Base-by-base conservation (phyloP, 805 yeast genomes). In the Cyberlindnera amylophila region DNA sequence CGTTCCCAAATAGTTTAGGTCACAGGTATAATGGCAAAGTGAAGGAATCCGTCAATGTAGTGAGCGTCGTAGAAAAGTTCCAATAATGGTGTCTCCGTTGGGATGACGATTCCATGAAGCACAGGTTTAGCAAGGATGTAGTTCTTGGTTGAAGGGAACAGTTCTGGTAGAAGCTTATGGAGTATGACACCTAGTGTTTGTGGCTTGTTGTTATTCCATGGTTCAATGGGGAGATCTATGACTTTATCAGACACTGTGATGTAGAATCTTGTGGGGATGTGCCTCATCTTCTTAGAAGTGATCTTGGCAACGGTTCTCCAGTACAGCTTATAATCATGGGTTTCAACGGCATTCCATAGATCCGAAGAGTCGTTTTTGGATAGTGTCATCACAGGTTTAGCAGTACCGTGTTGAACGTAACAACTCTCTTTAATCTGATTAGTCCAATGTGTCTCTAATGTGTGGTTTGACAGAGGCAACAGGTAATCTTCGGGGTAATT, bases 371-470 rank as follows among this genome's bases (percentile, higher is more conserved):
- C 81, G 1, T 69, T 70, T 46, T 77, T 80, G 6, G 93, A 76
- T 41, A 91, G 64, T 19, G 71, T 71, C 95, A 91, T 84, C n/a
- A 91, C 76, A 2, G 79, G 73, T 47, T 84, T 87, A 6, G 96
- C 73, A n/a, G 78, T 74, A 0, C 96, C 96, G 50, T 82, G 79
- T 29, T 85, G 60, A 0, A 88, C 77, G 54, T 72, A 87, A 54
- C 88, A 79, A 4, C 88, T 75, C 56, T 91, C 97, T 55, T 93
- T 91, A 58, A 88, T 64, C 45, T 80, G 88, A 57, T 91, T 89
- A 46, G 81, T 65, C 82, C 93, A 81, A 38, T 76, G 71, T 38
- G 71, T 74, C 34, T 63, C 70, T 44, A 78, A 50, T 11, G 69
- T 56, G 18, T 53, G 47, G 42, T 35, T n/a, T 2, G 62, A 43